phyloP scores from a whole-genome alignment of 352 stramenopile genomes.

The Phytophthora aleatoria region DNA sequence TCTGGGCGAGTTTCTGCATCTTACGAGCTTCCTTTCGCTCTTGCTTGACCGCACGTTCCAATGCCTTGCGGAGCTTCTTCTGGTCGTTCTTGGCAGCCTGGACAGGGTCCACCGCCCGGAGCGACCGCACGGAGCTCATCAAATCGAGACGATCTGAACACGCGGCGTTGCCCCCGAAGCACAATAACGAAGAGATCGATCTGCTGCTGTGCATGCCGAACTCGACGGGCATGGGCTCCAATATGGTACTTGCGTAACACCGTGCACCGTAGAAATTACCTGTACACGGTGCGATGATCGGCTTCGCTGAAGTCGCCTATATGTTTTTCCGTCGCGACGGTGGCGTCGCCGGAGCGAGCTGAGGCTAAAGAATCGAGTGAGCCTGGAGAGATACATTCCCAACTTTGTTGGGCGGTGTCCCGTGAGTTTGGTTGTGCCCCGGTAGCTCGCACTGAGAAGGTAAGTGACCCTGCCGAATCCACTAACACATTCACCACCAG shows the following conservation, averaged over 20 bases:
- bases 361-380: conserved; percentile 11
- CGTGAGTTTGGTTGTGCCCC: conserved; percentile 5
- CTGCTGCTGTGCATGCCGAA: conserved; percentile 27
- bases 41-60: conserved; percentile 28
- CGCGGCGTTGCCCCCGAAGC: conserved; percentile 2
- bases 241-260: neutral
- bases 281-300: conserved; percentile 3
- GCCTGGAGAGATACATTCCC: conserved; percentile 1
- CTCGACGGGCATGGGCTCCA: conserved; percentile 12
- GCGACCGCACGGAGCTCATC: neutral
- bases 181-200: conserved; percentile 21
- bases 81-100: conserved; percentile 29
- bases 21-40: conserved; percentile 46
- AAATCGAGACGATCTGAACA: conserved; percentile 13
- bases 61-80: conserved; percentile 41
- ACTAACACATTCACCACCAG: neutral
- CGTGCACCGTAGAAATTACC: neutral
- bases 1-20: conserved; percentile 31
- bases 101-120: conserved; percentile 5
- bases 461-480: neutral
- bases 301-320: neutral
- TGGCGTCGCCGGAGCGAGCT: neutral
- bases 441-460: conserved; percentile 1
- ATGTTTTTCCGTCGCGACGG: neutral
- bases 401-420: neutral